Base-by-base conservation (phyloP, 2,329 filamentous ascomycete genomes). In the Colletotrichum sidae region DNA sequence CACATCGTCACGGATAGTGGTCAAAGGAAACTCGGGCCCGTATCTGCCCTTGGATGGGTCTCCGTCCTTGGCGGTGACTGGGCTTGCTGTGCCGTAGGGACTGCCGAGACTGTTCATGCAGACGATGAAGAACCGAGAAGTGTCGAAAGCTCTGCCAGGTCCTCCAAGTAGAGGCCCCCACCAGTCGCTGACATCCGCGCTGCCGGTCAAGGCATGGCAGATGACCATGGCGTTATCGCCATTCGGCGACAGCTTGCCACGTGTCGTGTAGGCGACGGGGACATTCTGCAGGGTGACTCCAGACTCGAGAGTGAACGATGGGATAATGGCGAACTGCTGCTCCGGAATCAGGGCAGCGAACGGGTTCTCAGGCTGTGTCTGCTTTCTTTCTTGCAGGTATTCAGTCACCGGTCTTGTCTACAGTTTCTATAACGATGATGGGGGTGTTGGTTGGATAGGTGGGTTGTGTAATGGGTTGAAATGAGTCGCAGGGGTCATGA, bases 1-100 rank as follows among this genome's bases (percentile, higher is more conserved):
- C 57, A 98, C 95, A 80, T 99, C 96, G 76, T 99, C 96, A 70
- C 95, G 86, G 69, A 99, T 93, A 0, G 96, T 98, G 1, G 96
- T 97, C 69, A 99, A 81, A 51, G 96, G 96, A 71, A 99, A 99
- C 74, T 99, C 96, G 1, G 96, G 96, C 0, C 96, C 96, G 74
- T 99, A 99, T 71, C 87, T 87, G 15, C 88, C 94, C 68, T 92
- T 89, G 55, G 82, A 83, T 13, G 86, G 80, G 71, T 96, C 88
- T 12, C 94, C 94, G 73, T 97, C 90, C 77, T 93, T 96, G 71
- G 90, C 90, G 2, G 96, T 99, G 57, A 95, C 92, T 1, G 93
- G 92, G 75, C 92, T 95, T n/a, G 92, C 92, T 63, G 91, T 93
- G 37, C 93, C 93, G 73, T 96, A 96, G 0, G 93, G 93, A 72